phyloP scores from a whole-genome alignment of 352 stramenopile genomes.

The Phytophthora ramorum region DNA sequence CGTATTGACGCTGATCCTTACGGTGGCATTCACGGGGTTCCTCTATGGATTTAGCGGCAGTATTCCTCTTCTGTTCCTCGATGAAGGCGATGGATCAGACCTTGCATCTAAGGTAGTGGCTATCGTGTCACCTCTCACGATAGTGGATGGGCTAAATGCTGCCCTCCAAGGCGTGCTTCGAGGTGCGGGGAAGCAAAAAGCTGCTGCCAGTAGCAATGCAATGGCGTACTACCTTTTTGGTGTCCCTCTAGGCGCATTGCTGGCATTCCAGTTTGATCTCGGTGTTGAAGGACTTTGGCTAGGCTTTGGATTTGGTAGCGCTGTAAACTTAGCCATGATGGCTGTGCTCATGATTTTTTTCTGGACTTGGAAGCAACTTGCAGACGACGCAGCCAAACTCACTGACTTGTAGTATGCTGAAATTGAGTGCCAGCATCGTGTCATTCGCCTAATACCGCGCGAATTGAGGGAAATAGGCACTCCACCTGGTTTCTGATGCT shows the following conservation, averaged over 20 bases:
- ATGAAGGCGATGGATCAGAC: constrained; percentile 32
- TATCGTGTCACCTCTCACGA: constrained; percentile 43
- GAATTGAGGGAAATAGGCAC: too few relatives aligned
- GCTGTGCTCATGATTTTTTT: constrained; percentile 34
- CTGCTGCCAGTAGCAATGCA: constrained; percentile 57
- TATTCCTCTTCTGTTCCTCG: constrained; percentile 50
- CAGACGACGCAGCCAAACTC: constrained; percentile 39
- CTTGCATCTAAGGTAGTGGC: constrained; percentile 46
- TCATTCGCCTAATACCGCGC: too few relatives aligned
- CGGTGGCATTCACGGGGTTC: constrained; percentile 25
- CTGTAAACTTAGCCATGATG: constrained; percentile 29
- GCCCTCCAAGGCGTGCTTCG: constrained; percentile 71
- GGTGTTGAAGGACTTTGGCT: constrained; percentile 64
- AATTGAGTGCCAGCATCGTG: too few relatives aligned
- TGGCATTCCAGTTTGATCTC: constrained; percentile 49
- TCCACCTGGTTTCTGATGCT: too few relatives aligned
- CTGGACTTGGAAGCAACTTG: constrained; percentile 42
- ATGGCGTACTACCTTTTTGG: constrained; percentile 73
- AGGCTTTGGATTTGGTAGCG: constrained; percentile 49
- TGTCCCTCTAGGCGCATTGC: constrained; percentile 57
- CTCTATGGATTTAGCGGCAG: constrained; percentile 25
- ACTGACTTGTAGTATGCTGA: constrained; percentile 32
- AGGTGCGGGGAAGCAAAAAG: constrained; percentile 56
- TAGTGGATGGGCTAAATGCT: constrained; percentile 55
- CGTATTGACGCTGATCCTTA: constrained; percentile 30